phyloP scores from a whole-genome alignment of 2,329 filamentous ascomycete species.

The Corinectria fuckeliana region DNA sequence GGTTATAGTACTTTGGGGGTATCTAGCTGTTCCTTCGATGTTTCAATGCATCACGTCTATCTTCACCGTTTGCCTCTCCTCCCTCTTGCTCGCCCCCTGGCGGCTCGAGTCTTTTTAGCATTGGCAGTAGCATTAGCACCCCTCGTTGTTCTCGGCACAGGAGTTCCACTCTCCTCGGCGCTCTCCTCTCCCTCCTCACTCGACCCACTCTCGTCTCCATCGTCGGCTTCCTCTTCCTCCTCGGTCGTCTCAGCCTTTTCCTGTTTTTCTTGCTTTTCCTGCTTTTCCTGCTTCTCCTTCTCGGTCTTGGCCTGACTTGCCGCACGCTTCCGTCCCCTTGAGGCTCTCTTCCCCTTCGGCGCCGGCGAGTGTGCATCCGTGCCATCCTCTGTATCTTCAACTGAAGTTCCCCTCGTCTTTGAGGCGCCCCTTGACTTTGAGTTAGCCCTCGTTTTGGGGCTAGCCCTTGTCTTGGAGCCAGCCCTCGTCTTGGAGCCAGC shows the following conservation, averaged over 20 bases:
- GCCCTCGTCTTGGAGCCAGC: background rate
- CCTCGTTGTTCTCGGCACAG: conserved; percentile 46
- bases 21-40: conserved; percentile 7
- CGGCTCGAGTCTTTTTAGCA: conserved; percentile 42
- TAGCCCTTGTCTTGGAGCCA: background rate
- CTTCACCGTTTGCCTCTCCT: conserved; percentile 37
- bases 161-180: conserved; percentile 46
- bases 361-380: conserved; percentile 48
- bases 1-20: conserved; percentile 9
- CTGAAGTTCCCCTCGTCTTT: conserved; percentile 50
- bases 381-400: conserved; percentile 56
- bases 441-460: background rate
- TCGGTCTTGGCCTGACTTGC: conserved; percentile 51
- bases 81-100: conserved; percentile 42
- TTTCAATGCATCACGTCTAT: background rate
- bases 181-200: conserved; percentile 45
- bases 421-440: conserved; percentile 20
- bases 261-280: conserved; percentile 30
- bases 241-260: conserved; percentile 46
- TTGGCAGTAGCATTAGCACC: conserved; percentile 33
- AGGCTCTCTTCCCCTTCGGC: conserved; percentile 49
- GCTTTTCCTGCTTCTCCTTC: too few species aligned
- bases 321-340: conserved; percentile 52
- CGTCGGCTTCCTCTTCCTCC: conserved; percentile 47
- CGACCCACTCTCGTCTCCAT: conserved; percentile 44